Evolutionary conservation across 148 eudicot species (phyloP).

Genomic region (Camellia lanceoleosa): DNA sequence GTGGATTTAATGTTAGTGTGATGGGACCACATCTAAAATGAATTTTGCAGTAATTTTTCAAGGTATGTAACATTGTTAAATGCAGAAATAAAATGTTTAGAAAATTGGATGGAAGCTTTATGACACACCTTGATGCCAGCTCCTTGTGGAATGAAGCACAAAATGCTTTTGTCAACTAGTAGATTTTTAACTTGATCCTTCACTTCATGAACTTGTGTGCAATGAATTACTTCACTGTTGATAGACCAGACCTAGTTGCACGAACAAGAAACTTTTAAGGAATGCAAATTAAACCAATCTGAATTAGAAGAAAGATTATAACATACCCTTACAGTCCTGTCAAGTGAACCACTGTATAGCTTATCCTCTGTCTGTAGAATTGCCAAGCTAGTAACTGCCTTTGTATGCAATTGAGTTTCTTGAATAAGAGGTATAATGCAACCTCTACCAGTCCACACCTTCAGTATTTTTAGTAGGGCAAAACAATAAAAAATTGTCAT

Average conservation of each 20-base stretch:
- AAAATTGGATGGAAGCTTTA: no score
- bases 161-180: conserved; percentile 38
- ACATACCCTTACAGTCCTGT: conserved; percentile 46
- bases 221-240: conserved; percentile 29
- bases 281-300: background rate
- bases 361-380: conserved; percentile 29
- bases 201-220: conserved; percentile 45
- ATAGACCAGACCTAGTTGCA: conserved; percentile 40
- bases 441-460: conserved; percentile 40
- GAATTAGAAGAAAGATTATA: background rate
- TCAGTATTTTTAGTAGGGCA: background rate
- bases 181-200: conserved; percentile 48
- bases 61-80: no score
- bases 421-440: conserved; percentile 31
- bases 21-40: no score
- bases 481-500: background rate
- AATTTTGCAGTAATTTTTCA: no score
- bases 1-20: no score
- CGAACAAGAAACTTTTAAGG: background rate
- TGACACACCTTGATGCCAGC: conserved; percentile 45
- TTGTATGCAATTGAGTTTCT: conserved; percentile 40
- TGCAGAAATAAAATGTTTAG: no score
- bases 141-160: conserved; percentile 51
- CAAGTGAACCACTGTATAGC: conserved; percentile 51
- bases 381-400: conserved; percentile 42